phyloP scores from a whole-genome alignment of 139 green algal genomes.

The Coelastrella sp. region DNA sequence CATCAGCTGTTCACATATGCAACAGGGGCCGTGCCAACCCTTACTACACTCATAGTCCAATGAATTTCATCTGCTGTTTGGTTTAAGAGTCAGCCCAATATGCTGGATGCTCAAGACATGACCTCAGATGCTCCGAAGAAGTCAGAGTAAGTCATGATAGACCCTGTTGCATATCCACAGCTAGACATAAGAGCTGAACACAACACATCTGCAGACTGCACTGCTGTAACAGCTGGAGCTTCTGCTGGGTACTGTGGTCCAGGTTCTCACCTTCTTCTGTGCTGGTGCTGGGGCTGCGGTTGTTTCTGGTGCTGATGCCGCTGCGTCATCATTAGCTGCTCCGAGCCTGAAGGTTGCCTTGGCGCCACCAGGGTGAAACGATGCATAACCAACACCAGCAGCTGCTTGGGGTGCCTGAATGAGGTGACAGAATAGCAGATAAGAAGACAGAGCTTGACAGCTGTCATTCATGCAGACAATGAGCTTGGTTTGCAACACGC shows the following conservation, averaged over 20 bases:
- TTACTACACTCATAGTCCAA: too few relatives aligned
- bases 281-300: not conserved
- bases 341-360: not conserved
- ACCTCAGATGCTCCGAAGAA: too few relatives aligned
- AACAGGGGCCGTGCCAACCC: too few relatives aligned
- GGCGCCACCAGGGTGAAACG: not conserved
- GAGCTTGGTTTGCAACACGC: not conserved
- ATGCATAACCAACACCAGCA: not conserved
- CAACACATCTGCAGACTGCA: not conserved
- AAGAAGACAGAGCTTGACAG: not conserved
- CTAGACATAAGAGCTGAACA: too few relatives aligned
- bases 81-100: too few relatives aligned
- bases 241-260: not conserved
- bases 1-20: too few relatives aligned
- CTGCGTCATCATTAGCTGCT: not conserved
- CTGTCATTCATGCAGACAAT: not conserved
- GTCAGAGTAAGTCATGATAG: too few relatives aligned
- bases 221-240: not conserved
- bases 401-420: conserved; percentile 4
- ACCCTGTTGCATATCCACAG: too few relatives aligned
- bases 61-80: too few relatives aligned
- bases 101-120: too few relatives aligned
- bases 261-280: not conserved
- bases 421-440: not conserved
- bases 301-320: not conserved